Evolutionary conservation across 441 rosid genomes (phyloP).

Genomic region (Croton laevigatus): DNA sequence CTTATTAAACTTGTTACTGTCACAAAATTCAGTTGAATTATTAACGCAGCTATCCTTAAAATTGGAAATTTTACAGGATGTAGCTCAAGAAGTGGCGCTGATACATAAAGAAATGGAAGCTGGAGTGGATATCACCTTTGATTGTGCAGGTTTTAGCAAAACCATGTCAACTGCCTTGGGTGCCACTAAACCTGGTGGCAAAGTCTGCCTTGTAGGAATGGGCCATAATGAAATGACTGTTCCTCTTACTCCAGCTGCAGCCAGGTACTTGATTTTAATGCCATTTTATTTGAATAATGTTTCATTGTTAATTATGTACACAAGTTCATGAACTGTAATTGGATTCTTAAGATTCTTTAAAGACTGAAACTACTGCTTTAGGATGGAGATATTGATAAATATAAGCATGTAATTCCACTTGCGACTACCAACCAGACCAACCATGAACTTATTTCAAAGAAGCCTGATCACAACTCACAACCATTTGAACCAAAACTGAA

Average conservation of each 20-base stretch:
- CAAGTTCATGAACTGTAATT: not conserved
- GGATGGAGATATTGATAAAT: not conserved
- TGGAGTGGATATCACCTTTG: conserved; percentile 65
- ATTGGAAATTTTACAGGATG: conserved; percentile 43
- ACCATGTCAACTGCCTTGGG: conserved; percentile 83
- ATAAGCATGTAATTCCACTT: not conserved
- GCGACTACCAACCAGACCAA: not conserved
- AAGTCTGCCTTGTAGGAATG: conserved; percentile 94
- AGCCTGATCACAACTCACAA: not conserved
- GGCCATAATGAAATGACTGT: conserved; percentile 81
- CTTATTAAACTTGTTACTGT: not conserved
- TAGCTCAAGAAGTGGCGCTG: conserved; percentile 50
- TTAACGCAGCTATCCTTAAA: not conserved
- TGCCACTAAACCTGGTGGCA: conserved; percentile 71
- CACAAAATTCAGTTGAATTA: not conserved
- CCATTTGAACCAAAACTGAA: not conserved
- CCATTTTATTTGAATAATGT: not conserved
- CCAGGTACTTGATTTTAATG: conserved; percentile 49
- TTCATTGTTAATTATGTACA: not conserved
- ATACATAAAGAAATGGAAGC: conserved; percentile 59
- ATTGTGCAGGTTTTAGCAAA: conserved; percentile 80
- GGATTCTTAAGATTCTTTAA: not conserved
- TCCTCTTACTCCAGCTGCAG: conserved; percentile 85
- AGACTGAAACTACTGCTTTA: not conserved
- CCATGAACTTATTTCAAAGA: not conserved